These are phyloP conservation scores for Pseudogymnoascus pannorum DNA, from an alignment of 2,329 filamentous ascomycete species.

Conservation along the genomic window DNA sequence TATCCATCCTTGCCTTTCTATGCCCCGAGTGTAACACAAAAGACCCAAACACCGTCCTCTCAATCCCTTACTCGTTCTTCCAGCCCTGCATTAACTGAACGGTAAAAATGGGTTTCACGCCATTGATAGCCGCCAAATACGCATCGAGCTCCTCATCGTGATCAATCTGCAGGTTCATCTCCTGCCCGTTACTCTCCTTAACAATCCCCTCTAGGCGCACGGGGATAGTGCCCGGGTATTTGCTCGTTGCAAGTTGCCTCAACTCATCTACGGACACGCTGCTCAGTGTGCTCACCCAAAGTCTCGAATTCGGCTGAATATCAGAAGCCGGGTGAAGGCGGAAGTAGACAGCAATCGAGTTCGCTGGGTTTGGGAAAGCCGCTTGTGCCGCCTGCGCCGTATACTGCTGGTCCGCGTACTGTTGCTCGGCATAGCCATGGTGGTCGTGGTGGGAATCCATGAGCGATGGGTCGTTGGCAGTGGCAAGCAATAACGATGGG, in stretches of 20 bases:
- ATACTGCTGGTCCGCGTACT: constrained; percentile 27
- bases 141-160: constrained; percentile 65
- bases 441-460: constrained; percentile 30
- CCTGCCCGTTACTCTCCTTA: constrained; percentile 45
- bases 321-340: constrained; percentile 60
- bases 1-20: constrained; percentile 2
- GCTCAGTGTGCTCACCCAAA: constrained; percentile 61
- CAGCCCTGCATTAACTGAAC: constrained; percentile 27
- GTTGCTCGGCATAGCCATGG: constrained; percentile 19
- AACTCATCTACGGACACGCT: constrained; percentile 52
- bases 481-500: constrained; percentile 52
- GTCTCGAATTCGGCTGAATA: constrained; percentile 40
- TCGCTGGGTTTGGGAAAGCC: constrained; percentile 26
- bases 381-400: constrained; percentile 35
- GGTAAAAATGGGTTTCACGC: constrained; percentile 27
- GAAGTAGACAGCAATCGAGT: constrained; percentile 56
- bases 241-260: constrained; percentile 51
- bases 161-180: constrained; percentile 58
- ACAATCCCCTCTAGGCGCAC: constrained; percentile 60
- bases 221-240: constrained; percentile 53
- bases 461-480: constrained; percentile 30
- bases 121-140: constrained; percentile 53
- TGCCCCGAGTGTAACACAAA: neutral
- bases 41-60: neutral
- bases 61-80: constrained; percentile 20